Evolutionary conservation across 768 basidiomycete species (phyloP).

Genomic region (Lenzites betulinus): DNA sequence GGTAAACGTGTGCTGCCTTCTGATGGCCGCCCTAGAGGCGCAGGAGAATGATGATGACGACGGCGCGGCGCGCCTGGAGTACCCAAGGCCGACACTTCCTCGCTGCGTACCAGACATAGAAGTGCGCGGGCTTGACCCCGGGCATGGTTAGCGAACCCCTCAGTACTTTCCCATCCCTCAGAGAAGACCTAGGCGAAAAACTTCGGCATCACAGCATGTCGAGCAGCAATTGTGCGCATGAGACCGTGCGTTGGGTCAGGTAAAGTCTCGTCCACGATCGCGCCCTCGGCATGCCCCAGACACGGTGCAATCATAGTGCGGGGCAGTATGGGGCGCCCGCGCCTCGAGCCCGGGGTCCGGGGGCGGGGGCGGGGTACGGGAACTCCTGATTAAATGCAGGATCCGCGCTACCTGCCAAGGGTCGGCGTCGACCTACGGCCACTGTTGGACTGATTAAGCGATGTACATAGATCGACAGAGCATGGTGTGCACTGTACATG

Average conservation of each 20-base stretch:
- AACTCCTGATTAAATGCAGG: neutral
- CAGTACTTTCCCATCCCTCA: too few relatives aligned
- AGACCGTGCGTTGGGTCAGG: neutral
- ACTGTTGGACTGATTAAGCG: too few relatives aligned
- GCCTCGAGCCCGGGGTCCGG: neutral
- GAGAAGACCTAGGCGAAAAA: too few relatives aligned
- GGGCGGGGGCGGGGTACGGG: neutral
- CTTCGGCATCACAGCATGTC: neutral
- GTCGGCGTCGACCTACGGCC: too few relatives aligned
- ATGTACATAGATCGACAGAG: too few relatives aligned
- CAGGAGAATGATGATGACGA: neutral
- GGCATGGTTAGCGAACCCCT: too few relatives aligned
- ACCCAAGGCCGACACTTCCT: neutral
- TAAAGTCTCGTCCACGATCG: neutral
- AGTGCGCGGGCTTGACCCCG: too few relatives aligned
- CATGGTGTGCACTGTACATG: too few relatives aligned
- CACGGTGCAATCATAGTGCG: neutral
- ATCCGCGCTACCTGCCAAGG: too few relatives aligned
- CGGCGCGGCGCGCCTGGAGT: neutral
- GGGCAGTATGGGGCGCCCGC: too few relatives aligned
- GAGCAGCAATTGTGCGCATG: neutral
- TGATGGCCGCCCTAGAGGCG: constrained; percentile 3
- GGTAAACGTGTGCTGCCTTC: neutral
- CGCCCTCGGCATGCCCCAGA: too few relatives aligned
- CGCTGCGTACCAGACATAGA: neutral